Evolutionary conservation across 164 flowering plant genomes (phyloP).

Genomic region (Annona cherimola): DNA sequence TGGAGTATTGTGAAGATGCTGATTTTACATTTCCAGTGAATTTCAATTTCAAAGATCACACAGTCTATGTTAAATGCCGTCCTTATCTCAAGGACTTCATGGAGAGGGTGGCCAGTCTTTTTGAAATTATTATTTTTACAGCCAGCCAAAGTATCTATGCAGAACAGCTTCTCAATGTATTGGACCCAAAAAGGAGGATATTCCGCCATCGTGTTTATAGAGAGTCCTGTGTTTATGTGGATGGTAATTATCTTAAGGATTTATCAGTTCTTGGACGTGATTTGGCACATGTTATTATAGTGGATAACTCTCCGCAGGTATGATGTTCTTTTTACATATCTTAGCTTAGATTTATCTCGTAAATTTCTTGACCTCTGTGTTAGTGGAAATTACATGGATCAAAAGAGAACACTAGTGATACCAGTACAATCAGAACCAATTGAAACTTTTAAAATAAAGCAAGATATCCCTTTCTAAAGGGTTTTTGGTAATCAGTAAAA

Average conservation of each 20-base stretch:
- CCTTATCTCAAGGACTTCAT: conserved; percentile 79
- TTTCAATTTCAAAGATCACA: conserved; percentile 70
- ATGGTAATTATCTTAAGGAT: conserved; percentile 94
- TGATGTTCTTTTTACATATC: neutral
- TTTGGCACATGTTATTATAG: conserved; percentile 68
- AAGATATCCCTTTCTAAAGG: no score
- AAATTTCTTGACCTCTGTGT: no score
- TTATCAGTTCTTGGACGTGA: conserved; percentile 96
- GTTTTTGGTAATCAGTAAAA: no score
- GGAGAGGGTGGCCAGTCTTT: conserved; percentile 74
- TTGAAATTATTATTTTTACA: conserved; percentile 91
- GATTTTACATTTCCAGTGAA: conserved; percentile 92
- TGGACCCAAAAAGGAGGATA: conserved; percentile 87
- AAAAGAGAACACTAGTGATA: no score
- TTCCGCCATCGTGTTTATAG: conserved; percentile 90
- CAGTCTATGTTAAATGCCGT: conserved; percentile 83
- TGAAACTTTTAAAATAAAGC: no score
- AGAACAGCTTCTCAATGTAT: conserved; percentile 85
- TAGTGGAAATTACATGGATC: no score
- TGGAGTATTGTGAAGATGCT: conserved; percentile 82
- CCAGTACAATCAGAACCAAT: no score
- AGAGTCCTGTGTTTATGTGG: conserved; percentile 86
- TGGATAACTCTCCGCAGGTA: conserved; percentile 99
- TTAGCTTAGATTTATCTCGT: neutral
- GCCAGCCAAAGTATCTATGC: conserved; percentile 99